Conservation (phyloP, 2,329 filamentous ascomycete species). For the Penicillium sclerotiorum region DNA sequence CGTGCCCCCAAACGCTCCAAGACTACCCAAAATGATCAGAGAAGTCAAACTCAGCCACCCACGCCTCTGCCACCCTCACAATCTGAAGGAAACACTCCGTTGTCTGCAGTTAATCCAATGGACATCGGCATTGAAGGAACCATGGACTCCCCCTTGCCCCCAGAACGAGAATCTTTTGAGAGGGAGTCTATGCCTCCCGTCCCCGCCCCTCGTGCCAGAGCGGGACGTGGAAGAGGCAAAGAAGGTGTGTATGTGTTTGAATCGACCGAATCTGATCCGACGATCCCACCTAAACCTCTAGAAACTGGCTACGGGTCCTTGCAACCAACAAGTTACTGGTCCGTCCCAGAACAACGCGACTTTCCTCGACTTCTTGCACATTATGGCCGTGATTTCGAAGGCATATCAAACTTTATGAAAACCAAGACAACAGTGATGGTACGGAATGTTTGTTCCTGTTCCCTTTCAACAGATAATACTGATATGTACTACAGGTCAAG, state of each 20-base stretch:
- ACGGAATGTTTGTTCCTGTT: too few species aligned
- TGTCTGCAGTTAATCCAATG: constrained; percentile 30
- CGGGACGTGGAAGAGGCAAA: constrained; percentile 34
- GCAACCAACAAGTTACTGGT: constrained; percentile 56
- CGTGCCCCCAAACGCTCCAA: constrained; percentile 40
- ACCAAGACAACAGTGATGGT: constrained; percentile 57
- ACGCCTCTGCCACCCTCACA: not conserved
- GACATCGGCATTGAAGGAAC: constrained; percentile 23
- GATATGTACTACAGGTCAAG: constrained; percentile 43
- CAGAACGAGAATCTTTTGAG: constrained; percentile 30
- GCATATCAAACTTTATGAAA: constrained; percentile 54
- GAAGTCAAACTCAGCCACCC: constrained; percentile 14
- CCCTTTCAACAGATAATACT: too few species aligned
- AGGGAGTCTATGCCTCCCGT: constrained; percentile 26
- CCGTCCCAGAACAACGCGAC: constrained; percentile 52
- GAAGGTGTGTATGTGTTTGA: constrained; percentile 42
- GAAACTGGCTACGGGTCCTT: constrained; percentile 41
- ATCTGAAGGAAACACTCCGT: constrained; percentile 20
- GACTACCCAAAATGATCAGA: constrained; percentile 34
- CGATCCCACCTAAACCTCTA: constrained; percentile 23
- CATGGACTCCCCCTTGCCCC: constrained; percentile 21
- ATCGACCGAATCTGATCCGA: constrained; percentile 33
- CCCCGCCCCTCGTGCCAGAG: constrained; percentile 27
- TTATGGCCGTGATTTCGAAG: constrained; percentile 53
- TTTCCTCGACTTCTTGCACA: constrained; percentile 50